phyloP scores from a whole-genome alignment of 164 flowering plant genomes.

The Platanus orientalis region DNA sequence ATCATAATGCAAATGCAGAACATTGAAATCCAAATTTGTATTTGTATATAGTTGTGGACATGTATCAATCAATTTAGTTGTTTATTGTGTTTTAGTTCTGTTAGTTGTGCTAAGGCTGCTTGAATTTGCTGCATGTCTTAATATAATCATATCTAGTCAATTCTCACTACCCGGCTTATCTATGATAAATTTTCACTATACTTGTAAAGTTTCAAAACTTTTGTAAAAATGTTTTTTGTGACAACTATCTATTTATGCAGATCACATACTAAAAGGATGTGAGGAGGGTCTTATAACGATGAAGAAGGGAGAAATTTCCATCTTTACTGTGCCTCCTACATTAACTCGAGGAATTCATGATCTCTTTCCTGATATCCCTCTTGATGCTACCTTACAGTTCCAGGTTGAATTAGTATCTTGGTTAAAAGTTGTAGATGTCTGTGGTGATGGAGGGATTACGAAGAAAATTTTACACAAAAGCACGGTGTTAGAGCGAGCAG shows the following conservation, averaged over 20 bases:
- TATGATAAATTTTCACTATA: too few relatives aligned
- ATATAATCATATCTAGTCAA: too few relatives aligned
- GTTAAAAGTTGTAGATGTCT: conserved; percentile 25
- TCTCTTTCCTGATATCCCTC: conserved; percentile 17
- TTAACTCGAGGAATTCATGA: conserved; percentile 13
- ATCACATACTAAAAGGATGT: conserved; percentile 20
- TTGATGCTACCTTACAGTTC: conserved; percentile 15
- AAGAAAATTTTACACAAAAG: conserved; percentile 24
- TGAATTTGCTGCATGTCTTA: too few relatives aligned
- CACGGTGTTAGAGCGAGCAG: conserved; percentile 20
- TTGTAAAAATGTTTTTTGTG: not conserved
- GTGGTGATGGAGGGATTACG: conserved; percentile 27
- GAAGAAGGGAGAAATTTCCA: conserved; percentile 28
- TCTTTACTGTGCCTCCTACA: conserved; percentile 27
- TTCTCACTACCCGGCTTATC: too few relatives aligned
- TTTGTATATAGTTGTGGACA: too few relatives aligned
- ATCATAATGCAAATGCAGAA: too few relatives aligned
- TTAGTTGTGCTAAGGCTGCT: too few relatives aligned
- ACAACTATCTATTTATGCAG: conserved; percentile 9
- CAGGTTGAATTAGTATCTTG: conserved; percentile 27
- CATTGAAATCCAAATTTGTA: too few relatives aligned
- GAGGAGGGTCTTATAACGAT: conserved; percentile 29
- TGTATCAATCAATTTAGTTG: too few relatives aligned
- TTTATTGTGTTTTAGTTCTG: too few relatives aligned
- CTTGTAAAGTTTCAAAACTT: too few relatives aligned